phyloP scores from a whole-genome alignment of 176 grass and related monocot species.

The Cymbopogon citratus region DNA sequence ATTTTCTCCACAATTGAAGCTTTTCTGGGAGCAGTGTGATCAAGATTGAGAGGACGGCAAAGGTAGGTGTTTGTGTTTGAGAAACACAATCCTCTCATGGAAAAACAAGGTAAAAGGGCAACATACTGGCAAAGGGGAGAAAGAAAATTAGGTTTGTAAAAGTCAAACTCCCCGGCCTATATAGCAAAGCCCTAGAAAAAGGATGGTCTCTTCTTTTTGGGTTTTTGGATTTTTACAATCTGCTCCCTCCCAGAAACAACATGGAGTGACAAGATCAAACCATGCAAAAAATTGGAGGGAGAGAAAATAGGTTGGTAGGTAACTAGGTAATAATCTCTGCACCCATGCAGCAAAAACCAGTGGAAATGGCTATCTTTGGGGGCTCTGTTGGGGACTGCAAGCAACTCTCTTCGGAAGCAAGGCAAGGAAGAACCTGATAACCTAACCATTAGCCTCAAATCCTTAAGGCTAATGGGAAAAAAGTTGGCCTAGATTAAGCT shows the following conservation, averaged over 20 bases:
- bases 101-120: constrained; percentile 44
- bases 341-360: constrained; percentile 57
- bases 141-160: constrained; percentile 25
- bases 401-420: constrained; percentile 43
- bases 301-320: constrained; percentile 19
- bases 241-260: constrained; percentile 48
- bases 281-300: constrained; percentile 43
- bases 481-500: constrained; percentile 38
- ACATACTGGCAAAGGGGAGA: constrained; percentile 29
- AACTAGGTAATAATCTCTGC: constrained; percentile 18
- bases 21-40: constrained; percentile 34
- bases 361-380: constrained; percentile 53
- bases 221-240: constrained; percentile 5
- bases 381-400: constrained; percentile 42
- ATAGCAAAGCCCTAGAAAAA: constrained; percentile 52
- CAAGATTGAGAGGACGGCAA: constrained; percentile 33
- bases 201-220: background rate
- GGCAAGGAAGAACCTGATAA: constrained; percentile 26
- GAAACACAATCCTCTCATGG: constrained; percentile 27
- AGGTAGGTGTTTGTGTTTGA: constrained; percentile 41
- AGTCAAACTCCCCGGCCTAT: constrained; percentile 38
- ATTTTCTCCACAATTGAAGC: constrained; percentile 52
- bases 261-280: constrained; percentile 40
- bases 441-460: constrained; percentile 43
- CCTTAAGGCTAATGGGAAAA: constrained; percentile 40